Base-by-base conservation (phyloP, 116 monocot genomes). In the Posidonia oceanica region DNA sequence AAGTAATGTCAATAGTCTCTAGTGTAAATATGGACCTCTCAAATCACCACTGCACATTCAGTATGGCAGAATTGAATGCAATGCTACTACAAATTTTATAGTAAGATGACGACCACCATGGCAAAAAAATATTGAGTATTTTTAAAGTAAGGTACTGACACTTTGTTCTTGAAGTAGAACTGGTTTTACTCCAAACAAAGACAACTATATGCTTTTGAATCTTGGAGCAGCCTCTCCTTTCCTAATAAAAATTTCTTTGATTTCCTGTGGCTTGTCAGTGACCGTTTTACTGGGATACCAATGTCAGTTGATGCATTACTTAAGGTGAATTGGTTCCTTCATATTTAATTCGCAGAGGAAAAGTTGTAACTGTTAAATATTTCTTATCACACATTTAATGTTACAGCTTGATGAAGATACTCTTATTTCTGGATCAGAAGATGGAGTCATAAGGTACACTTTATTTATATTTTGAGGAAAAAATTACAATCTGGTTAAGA, bases 351-450 rank as follows among this genome's bases (percentile, higher is more conserved):
- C 57, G 23, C 17, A 55, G 14, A 39, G 58, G 20, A 58, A 69
- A 66, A 52, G 36, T 53, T 65, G 36, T 53, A 52, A 36, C 15
- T 10, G 6, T 36, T 3, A 14, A 29, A 21, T 15, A 61, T 40
- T 58, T 37, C 37, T 57, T 62, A 39, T 73, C 39, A 42, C 74
- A 10, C 52, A 14, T 72, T 54, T 62, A 13, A 72, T 29, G 51
- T 75, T 42, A 29, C 77, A 97, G 97, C 67, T 92, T 77, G 97
- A 92, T 71, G 97, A 97, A 85, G 89, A 92, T 72, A 92, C 89
- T 72, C 73, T 97, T 39, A 89, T 97, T 72, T 88, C 89, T 73
- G 97, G 92, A 71, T 84, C 92, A 29, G 83, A 85, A 63, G 97
- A 97, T 80, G 97, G 97, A 66, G 73, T 97, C 59, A 85, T 92